Percentiles rank a stretch among this genome's conserved stretches.
Conservation (phyloP, 139 green algal species). For the Micractinium sp. region DNA sequence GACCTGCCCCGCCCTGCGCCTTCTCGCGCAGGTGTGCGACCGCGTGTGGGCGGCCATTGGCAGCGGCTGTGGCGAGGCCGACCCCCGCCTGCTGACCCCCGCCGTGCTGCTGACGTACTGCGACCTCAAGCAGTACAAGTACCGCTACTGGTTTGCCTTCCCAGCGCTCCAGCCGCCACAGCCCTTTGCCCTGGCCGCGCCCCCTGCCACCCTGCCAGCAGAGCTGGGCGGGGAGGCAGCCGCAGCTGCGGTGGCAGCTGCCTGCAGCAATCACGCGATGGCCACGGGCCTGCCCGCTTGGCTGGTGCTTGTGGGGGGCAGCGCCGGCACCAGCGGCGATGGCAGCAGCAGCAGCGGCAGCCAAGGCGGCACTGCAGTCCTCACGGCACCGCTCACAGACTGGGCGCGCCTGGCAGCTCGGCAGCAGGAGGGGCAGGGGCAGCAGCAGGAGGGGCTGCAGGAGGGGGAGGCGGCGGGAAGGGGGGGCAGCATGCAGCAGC, state of each 20-base stretch:
- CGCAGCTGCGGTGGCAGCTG: background rate
- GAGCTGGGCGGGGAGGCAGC: background rate
- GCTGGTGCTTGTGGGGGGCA: background rate
- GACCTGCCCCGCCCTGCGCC: background rate
- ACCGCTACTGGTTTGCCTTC: conserved; percentile 90
- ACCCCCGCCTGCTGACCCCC: conserved; percentile 41
- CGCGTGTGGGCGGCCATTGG: conserved; percentile 76
- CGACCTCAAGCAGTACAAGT: conserved; percentile 93
- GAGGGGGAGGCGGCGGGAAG: background rate
- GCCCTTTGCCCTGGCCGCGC: conserved; percentile 50
- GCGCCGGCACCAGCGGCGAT: background rate
- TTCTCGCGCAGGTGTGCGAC: conserved; percentile 23
- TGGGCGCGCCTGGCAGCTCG: background rate
- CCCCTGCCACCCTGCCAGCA: conserved; percentile 1
- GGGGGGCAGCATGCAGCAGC: background rate
- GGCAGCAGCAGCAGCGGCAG: background rate
- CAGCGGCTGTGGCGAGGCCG: conserved; percentile 49
- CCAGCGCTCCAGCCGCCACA: conserved; percentile 75
- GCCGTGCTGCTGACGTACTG: conserved; percentile 83
- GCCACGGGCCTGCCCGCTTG: background rate
- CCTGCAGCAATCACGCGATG: background rate
- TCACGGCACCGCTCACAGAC: background rate
- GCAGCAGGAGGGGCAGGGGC: background rate
- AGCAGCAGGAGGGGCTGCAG: background rate
- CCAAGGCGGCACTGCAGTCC: background rate